Base-by-base conservation (phyloP, 108 stramenopile genomes). In the Schizochytrium sp. region DNA sequence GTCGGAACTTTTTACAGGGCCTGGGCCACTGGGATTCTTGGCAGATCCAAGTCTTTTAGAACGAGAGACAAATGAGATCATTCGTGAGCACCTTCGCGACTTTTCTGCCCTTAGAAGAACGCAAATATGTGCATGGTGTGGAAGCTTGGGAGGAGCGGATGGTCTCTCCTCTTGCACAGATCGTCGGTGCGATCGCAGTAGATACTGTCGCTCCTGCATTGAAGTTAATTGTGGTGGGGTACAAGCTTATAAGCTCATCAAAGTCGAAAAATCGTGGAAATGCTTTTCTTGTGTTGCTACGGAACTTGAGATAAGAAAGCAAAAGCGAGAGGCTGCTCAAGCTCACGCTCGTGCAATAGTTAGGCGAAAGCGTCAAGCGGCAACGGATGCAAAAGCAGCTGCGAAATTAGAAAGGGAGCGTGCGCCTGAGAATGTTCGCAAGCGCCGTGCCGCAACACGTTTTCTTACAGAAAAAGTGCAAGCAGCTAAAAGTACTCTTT, bases 161-260 rank as follows among this genome's bases (percentile, higher is more conserved):
- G 73, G 53, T 10, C 53, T 83, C 50, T 46, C 55, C 50, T 15
- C 50, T 28, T 83, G 73, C 73, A 83, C 73, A n/a, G 73, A 83
- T 53, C 46, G n/a, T 5, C n/a, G 55, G 10, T 83, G 73, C 53
- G 73, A 83, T 17, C 46, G 73, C 15, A 83, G 73, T 55, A 17
- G 53, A 19, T 83, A 83, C 73, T 83, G 73, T 2, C 46, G 73
- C 5, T 4, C 46, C 0, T 83, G 73, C 73, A 55, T 83, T 28
- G 50, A 83, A n/a, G 46, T 55, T 1, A 83, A 83, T 28, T 1
- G 28, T n/a, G 73, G 73, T 53, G 73, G 73, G 28, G 1, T n/a
- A 5, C 73, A 47, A 7, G 73, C 1, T n/a, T 83, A 83, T 53
- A 83, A 83, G 1, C 73, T 83, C 50, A 40, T 40, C 1, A 83